Base-by-base conservation (phyloP, 257 asterid genomes). In the Cordia subcordata region DNA sequence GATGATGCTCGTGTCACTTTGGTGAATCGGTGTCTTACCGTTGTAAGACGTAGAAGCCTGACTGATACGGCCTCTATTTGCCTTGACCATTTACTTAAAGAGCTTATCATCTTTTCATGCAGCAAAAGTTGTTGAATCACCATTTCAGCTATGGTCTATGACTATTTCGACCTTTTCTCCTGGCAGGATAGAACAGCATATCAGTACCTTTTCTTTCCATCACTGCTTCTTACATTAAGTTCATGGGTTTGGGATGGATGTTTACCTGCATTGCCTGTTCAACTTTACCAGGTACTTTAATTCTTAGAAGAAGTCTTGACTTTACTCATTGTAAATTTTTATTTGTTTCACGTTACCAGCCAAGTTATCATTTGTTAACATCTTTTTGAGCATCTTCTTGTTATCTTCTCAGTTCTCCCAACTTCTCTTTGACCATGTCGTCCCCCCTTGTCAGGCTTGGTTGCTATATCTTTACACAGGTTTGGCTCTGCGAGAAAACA, bases 191-290 rank as follows among this genome's bases (percentile, higher is more conserved):
- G 95, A 72, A 89, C 99, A 46, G 87, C 97, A 13, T 72, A 54
- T 62, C 78, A 84, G 51, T 88, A 84, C 81, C 86, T 81, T 60
- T 55, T 67, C 74, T 77, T 89, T 55, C 95, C 96, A 8, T 66
- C 85, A 9, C 61, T 89, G 62, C 78, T 89, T 66, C 93, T 93
- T 57, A 55, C 70, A 49, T 73, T 82, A 63, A 81, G 96, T 76
- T 79, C 96, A 18, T 77, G 83, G 79, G 57, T 82, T 49, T 89
- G 97, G 97, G 85, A 75, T 71, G 99, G 97, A 73, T 86, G 97
- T 69, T 72, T 93, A 56, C 97, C 96, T 18, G 96, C 96, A 37
- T 72, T 86, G 78, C 94, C 99, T 6, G 99, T 93, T 72, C 99
- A 93, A 71, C 89, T 93, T 52, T 93, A 89, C 77, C 99, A 88